These are phyloP conservation scores for Leptographium radiaticola DNA, from an alignment of 2,329 filamentous ascomycete genomes.

Conservation along the genomic window DNA sequence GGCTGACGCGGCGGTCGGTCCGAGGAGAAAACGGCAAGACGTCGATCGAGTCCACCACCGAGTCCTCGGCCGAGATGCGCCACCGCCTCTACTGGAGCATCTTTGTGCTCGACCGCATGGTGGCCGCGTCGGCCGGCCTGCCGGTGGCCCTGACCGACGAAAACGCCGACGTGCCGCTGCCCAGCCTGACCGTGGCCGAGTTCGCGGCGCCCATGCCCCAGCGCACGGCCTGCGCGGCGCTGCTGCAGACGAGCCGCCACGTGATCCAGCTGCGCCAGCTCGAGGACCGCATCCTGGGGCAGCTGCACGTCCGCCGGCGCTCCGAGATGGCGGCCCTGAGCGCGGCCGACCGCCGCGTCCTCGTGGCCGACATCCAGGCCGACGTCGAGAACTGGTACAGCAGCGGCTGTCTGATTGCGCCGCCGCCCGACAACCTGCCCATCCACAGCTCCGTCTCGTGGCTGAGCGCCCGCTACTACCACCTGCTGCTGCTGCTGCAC, in stretches of 20 bases:
- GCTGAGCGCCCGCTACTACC: slow-evolving; percentile 29
- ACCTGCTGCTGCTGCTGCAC: slow-evolving; percentile 29
- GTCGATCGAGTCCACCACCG: too few relatives aligned
- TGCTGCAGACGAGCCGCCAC: slow-evolving; percentile 29
- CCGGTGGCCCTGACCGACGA: slow-evolving; percentile 25
- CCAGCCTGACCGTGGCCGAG: slow-evolving; percentile 28
- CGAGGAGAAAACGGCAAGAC: too few relatives aligned
- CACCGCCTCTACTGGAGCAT: slow-evolving; percentile 31
- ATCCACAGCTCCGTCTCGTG: slow-evolving; percentile 32
- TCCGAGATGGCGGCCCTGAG: not conserved
- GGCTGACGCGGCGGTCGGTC: slow-evolving; percentile 22
- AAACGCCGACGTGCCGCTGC: slow-evolving; percentile 26
- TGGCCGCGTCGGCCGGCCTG: slow-evolving; percentile 27
- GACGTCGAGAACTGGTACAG: slow-evolving; percentile 34
- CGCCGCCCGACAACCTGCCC: slow-evolving; percentile 27
- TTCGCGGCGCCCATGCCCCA: slow-evolving; percentile 24
- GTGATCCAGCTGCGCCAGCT: slow-evolving; percentile 29
- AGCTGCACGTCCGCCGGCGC: slow-evolving; percentile 16
- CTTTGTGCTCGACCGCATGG: slow-evolving; percentile 30
- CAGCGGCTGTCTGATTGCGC: slow-evolving; percentile 28
- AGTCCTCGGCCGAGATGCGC: too few relatives aligned
- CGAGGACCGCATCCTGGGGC: slow-evolving; percentile 24
- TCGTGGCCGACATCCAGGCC: slow-evolving; percentile 21
- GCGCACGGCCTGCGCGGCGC: slow-evolving; percentile 25
- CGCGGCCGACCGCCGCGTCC: slow-evolving; percentile 19